Conservation (phyloP, 306 rosid species). For the Acacia melanoxylon region DNA sequence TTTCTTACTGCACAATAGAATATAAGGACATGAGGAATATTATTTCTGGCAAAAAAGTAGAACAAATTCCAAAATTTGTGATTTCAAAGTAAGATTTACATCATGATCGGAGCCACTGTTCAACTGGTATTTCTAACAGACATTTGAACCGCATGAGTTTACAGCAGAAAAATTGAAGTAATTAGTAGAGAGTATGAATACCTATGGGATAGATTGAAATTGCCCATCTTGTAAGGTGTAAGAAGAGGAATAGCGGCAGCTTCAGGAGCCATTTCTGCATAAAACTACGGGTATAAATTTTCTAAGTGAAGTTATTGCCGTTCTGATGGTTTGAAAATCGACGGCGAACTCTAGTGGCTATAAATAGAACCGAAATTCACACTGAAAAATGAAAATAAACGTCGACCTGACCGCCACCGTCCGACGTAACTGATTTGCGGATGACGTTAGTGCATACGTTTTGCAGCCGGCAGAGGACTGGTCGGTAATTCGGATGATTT, state of each 20-base stretch:
- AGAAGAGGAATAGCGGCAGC: not conserved
- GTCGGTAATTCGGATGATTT: no score
- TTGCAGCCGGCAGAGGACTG: no score
- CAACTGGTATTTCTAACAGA: not conserved
- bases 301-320: not conserved
- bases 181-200: not conserved
- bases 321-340: not conserved
- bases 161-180: not conserved
- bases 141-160: not conserved
- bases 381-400: no score
- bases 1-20: no score
- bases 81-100: not conserved
- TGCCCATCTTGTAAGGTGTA: constrained; percentile 8
- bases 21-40: not conserved
- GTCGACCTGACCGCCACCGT: no score
- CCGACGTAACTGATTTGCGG: no score
- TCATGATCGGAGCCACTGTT: not conserved
- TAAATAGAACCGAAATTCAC: not conserved
- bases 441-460: no score
- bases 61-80: not conserved
- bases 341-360: not conserved
- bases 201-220: constrained; percentile 8
- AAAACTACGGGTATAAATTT: not conserved
- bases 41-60: not conserved
- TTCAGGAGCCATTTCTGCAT: not conserved